phyloP scores from a whole-genome alignment of 78 protist species.

The Dictyostelium purpureum region DNA sequence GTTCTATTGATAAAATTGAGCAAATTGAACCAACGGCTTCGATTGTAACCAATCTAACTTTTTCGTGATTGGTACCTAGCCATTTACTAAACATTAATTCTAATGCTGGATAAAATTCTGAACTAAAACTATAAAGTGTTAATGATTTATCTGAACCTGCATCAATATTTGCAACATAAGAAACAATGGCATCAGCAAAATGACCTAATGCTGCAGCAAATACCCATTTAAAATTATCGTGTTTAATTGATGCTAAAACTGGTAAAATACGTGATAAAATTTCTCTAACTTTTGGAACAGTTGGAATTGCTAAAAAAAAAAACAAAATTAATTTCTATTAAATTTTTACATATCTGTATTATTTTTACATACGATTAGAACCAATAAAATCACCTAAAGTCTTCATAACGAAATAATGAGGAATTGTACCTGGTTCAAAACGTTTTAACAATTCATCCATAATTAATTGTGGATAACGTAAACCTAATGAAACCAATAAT shows the following conservation, averaged over 20 bases:
- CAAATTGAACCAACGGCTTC: conserved; percentile 80
- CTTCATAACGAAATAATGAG: conserved; percentile 86
- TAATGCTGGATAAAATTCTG: conserved; percentile 79
- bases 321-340: background rate
- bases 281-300: conserved; percentile 78
- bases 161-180: conserved; percentile 78
- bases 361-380: conserved; percentile 46
- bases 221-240: conserved; percentile 89
- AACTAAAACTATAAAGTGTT: conserved; percentile 40
- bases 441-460: conserved; percentile 71
- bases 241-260: conserved; percentile 81
- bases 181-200: conserved; percentile 81
- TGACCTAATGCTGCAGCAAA: conserved; percentile 84
- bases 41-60: conserved; percentile 78
- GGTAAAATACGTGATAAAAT: conserved; percentile 79
- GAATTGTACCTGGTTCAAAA: conserved; percentile 81
- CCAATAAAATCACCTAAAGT: conserved; percentile 82
- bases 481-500: conserved; percentile 68
- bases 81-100: conserved; percentile 81
- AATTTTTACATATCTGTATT: background rate
- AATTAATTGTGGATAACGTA: conserved; percentile 49
- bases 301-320: conserved; percentile 57
- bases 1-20: conserved; percentile 21
- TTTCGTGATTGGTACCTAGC: conserved; percentile 63
- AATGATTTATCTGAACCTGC: conserved; percentile 56